Evolutionary conservation across 164 flowering plant genomes (phyloP).

Genomic region (Chimonanthus salicifolius): DNA sequence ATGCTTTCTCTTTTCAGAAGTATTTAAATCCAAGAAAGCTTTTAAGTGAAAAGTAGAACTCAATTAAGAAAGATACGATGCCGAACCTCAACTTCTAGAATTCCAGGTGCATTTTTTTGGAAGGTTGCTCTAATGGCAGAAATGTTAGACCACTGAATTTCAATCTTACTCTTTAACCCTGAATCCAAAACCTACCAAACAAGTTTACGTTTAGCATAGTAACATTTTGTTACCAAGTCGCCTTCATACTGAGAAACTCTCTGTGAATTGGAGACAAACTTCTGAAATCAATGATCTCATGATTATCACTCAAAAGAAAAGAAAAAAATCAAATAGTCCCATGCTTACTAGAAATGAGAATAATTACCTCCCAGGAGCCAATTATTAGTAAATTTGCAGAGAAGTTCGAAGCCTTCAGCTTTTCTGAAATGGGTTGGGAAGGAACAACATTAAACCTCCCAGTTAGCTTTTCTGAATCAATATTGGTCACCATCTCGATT

Average conservation of each 20-base stretch:
- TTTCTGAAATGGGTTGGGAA: constrained; percentile 18
- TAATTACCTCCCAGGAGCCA: constrained; percentile 55
- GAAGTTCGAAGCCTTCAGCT: constrained; percentile 52
- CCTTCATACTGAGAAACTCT: constrained; percentile 47
- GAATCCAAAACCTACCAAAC: constrained; percentile 70
- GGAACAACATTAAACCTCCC: background rate
- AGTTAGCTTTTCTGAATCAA: background rate
- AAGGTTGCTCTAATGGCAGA: constrained; percentile 40
- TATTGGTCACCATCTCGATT: no score
- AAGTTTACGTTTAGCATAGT: constrained; percentile 59
- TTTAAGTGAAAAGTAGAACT: background rate
- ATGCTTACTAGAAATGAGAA: background rate
- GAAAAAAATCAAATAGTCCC: background rate
- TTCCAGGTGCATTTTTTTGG: constrained; percentile 28
- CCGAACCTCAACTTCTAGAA: constrained; percentile 31
- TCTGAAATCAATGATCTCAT: background rate
- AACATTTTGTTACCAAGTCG: constrained; percentile 59
- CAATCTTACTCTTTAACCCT: constrained; percentile 59
- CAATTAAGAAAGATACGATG: background rate
- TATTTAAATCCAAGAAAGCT: background rate
- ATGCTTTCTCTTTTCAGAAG: background rate
- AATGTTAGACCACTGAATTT: constrained; percentile 64
- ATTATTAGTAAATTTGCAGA: constrained; percentile 34
- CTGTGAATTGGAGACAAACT: constrained; percentile 23
- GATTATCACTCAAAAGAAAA: background rate